Percentiles rank a stretch among this genome's conserved stretches.
Conservation (phyloP, 2,329 filamentous ascomycete genomes). For the Periconia macrospinosa region DNA sequence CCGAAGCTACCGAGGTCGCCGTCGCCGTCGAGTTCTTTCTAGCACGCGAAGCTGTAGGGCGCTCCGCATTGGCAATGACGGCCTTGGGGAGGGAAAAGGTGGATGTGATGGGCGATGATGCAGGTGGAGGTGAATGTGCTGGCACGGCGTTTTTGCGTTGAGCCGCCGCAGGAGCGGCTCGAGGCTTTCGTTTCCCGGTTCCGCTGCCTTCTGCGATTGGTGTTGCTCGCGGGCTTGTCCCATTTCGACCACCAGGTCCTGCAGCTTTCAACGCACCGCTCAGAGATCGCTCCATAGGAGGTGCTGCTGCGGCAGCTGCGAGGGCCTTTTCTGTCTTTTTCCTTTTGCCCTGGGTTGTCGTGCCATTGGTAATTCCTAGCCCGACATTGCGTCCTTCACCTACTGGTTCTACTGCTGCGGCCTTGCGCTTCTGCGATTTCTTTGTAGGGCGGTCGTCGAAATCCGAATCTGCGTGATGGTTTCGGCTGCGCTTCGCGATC, state of each 20-base stretch:
- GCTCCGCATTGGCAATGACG: conserved; percentile 47
- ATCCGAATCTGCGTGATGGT: conserved; percentile 75
- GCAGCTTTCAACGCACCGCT: conserved; percentile 59
- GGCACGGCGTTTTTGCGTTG: conserved; percentile 69
- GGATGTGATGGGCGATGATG: conserved; percentile 74
- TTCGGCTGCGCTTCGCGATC: conserved; percentile 68
- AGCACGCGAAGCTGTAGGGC: conserved; percentile 69
- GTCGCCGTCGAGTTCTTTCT: conserved; percentile 68
- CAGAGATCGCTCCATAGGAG: conserved; percentile 68
- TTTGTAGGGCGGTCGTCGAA: conserved; percentile 70
- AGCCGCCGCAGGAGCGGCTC: conserved; percentile 68
- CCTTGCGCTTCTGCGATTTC: conserved; percentile 65
- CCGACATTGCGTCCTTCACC: conserved; percentile 55
- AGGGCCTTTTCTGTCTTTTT: conserved; percentile 74
- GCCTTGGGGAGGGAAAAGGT: conserved; percentile 64
- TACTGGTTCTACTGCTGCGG: conserved; percentile 53
- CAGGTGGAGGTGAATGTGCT: conserved; percentile 68
- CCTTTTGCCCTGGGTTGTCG: conserved; percentile 66
- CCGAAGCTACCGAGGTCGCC: conserved; percentile 48
- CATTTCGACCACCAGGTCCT: conserved; percentile 39
- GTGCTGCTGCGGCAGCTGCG: conserved; percentile 38
- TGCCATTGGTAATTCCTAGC: conserved; percentile 63
- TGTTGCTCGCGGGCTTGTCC: conserved; percentile 68
- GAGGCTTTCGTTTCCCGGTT: conserved; percentile 66
- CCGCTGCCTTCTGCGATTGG: conserved; percentile 59